phyloP scores from a whole-genome alignment of 2,329 filamentous ascomycete genomes.

The Cladophialophora bantiana region DNA sequence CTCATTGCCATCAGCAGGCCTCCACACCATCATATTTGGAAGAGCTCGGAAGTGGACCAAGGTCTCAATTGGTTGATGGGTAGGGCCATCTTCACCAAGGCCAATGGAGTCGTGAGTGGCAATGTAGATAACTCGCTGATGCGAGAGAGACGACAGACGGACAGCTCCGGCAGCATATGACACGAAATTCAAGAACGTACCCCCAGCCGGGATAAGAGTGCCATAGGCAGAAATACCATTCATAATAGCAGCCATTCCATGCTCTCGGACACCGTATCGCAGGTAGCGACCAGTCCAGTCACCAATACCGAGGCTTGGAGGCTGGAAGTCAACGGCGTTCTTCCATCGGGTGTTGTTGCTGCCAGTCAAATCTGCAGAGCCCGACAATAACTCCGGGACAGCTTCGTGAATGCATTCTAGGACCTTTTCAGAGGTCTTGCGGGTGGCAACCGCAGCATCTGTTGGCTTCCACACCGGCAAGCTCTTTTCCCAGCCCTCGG shows the following conservation, averaged over 20 bases:
- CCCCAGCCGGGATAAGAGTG: constrained; percentile 88
- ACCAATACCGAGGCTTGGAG: constrained; percentile 81
- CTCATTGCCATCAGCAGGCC: constrained; percentile 98
- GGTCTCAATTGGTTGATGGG: constrained; percentile 98
- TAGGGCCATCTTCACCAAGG: constrained; percentile 97
- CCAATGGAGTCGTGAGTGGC: constrained; percentile 99
- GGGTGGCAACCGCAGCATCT: constrained; percentile 85
- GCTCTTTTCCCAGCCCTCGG: constrained; percentile 94
- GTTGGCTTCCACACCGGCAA: constrained; percentile 88
- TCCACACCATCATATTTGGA: constrained; percentile 99
- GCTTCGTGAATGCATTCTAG: constrained; percentile 83
- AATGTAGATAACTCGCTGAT: constrained; percentile 90
- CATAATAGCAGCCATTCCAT: constrained; percentile 61
- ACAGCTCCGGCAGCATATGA: constrained; percentile 96
- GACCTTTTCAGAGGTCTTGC: constrained; percentile 95
- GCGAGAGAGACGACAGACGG: constrained; percentile 90
- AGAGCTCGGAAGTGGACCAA: constrained; percentile 97
- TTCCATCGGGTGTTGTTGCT: constrained; percentile 99
- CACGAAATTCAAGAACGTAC: constrained; percentile 99
- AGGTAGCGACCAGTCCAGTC: constrained; percentile 88
- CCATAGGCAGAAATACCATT: constrained; percentile 92
- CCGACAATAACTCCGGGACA: constrained; percentile 90
- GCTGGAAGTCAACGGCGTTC: constrained; percentile 96
- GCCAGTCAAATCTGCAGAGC: constrained; percentile 95
- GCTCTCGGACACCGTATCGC: constrained; percentile 61